Evolutionary conservation across 2,329 filamentous ascomycete genomes (phyloP), one percentile per base, ranked within the genome.

Genomic region (Colletotrichum neosansevieriae): DNA sequence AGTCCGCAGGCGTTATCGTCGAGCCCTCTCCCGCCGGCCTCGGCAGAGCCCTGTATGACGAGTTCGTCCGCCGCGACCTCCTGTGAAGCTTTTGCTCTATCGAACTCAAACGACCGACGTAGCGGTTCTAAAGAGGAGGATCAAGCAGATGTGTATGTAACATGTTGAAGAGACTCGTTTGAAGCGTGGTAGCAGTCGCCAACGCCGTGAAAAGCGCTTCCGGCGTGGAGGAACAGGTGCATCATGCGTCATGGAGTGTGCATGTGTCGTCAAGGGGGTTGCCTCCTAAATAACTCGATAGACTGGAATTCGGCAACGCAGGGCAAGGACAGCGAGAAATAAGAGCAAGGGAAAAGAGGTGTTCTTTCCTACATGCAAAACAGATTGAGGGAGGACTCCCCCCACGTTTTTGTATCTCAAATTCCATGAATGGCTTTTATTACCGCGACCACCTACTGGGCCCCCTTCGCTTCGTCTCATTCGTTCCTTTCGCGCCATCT

Each of bases 31-130:
- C 96, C 72, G 96, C 96, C 74, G 83, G 89, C 75, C 89, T 99
- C 76, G 96, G 96, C 80, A 98, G 97, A 89, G 92, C 94, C 70
- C 87, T 99, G 77, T 93, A 97, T 79, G 91, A 93, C 72, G 93
- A 98, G 86, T 99, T 99, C 80, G 94, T 98, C 80, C 94, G 94
- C 87, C 90, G 93, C 73, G 96, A 99, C 84, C 86, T 99, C 80
- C 89, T 99, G 86, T 99, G 93, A 87, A 73, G 63, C 40, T 21
- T 17, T 13, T 44, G 21, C n/a, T 56, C 32, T 54, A 45, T n/a
- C 10, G 29, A 58, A 45, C 34, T 21, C 42, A n/a, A 40, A 38
- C 36, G 32, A 36, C 45, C 45, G 21, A 32, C 12, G n/a, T n/a
- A 38, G 7, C 24, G 38, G 36, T 11, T 17, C 29, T 56, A 19